These are phyloP conservation scores for Globisporangium paroecandrum DNA, from an alignment of 352 stramenopile species.

Conservation along the genomic window DNA sequence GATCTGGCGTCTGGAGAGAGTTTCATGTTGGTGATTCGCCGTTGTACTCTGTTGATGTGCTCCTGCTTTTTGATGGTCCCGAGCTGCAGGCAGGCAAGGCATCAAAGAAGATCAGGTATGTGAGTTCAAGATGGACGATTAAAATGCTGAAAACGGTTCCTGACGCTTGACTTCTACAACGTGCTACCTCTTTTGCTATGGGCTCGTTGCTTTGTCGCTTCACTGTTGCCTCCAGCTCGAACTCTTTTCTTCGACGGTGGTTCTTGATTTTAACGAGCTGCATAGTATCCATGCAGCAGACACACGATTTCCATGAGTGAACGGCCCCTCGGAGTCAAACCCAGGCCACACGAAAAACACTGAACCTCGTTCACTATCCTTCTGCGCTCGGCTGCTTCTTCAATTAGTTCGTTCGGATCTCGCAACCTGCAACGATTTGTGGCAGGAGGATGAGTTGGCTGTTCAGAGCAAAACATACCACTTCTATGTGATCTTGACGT, in stretches of 20 bases:
- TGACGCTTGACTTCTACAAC: neutral
- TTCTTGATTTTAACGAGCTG: conserved; percentile 13
- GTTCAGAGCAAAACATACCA: neutral
- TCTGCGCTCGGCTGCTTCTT: conserved; percentile 26
- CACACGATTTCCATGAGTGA: neutral
- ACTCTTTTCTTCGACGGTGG: conserved; percentile 5
- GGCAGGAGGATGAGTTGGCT: neutral
- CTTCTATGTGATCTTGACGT: conserved; percentile 3
- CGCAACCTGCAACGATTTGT: conserved; percentile 20
- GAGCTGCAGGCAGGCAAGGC: neutral
- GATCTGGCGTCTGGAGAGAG: neutral
- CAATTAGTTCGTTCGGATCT: conserved; percentile 25
- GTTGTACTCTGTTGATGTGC: conserved; percentile 14
- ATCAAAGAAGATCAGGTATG: neutral
- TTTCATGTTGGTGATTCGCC: conserved; percentile 7
- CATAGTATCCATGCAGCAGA: neutral
- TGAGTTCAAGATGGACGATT: neutral
- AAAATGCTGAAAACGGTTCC: neutral
- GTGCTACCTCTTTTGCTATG: neutral
- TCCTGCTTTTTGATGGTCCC: conserved; percentile 11
- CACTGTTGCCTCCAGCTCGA: neutral
- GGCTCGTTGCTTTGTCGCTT: neutral
- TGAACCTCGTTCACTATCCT: conserved; percentile 27
- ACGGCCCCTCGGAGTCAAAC: neutral
- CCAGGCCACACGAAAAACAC: neutral